Conservation (phyloP, 768 basidiomycete species). For the Rhodotorula paludigena region DNA sequence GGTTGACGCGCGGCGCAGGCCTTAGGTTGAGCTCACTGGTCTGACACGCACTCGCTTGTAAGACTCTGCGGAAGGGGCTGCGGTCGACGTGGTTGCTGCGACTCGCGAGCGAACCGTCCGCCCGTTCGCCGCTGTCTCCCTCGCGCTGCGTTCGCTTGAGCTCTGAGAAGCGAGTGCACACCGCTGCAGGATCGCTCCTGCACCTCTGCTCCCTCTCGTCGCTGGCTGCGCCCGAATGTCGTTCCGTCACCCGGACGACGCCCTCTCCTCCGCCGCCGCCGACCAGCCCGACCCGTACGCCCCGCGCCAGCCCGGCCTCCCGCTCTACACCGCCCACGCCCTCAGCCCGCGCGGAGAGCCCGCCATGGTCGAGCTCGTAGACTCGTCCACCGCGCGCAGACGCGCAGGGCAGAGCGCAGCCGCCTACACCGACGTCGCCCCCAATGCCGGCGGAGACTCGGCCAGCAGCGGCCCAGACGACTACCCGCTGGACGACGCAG, state of each 20-base stretch:
- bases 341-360: background rate
- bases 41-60: too few relatives aligned
- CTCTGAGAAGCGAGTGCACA: too few relatives aligned
- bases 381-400: conserved; percentile 25
- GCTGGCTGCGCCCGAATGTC: background rate
- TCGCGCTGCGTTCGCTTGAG: too few relatives aligned
- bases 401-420: background rate
- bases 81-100: too few relatives aligned
- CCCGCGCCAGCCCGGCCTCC: conserved; percentile 29
- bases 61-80: too few relatives aligned
- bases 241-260: conserved; percentile 6
- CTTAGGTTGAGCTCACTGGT: too few relatives aligned
- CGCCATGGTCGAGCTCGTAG: conserved; percentile 24
- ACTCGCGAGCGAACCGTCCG: too few relatives aligned
- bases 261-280: background rate
- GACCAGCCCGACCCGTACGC: conserved; percentile 21
- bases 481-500: background rate
- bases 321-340: conserved; percentile 17
- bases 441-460: background rate
- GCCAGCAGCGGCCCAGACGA: too few relatives aligned
- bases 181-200: too few relatives aligned
- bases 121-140: too few relatives aligned
- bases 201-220: too few relatives aligned
- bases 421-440: background rate
- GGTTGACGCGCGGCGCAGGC: too few relatives aligned